These are phyloP conservation scores for Panicum miliaceum DNA, from an alignment of 176 grass and related monocot species.

Conservation along the genomic window DNA sequence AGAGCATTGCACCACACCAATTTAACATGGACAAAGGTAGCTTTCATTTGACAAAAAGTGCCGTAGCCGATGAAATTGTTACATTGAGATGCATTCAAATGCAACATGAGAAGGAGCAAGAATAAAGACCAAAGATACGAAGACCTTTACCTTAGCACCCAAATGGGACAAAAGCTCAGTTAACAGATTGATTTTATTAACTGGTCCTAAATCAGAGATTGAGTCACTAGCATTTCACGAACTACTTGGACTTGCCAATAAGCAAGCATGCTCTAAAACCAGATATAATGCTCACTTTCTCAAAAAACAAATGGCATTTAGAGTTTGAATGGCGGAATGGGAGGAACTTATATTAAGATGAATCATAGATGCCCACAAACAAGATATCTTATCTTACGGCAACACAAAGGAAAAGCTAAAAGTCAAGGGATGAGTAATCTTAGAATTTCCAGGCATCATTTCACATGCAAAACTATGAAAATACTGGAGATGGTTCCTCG, in stretches of 20 bases:
- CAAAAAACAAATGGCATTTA: neutral
- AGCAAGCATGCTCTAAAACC: slow-evolving; percentile 24
- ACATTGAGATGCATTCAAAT: neutral
- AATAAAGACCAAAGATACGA: slow-evolving; percentile 14
- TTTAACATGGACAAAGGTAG: neutral
- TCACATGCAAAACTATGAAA: neutral
- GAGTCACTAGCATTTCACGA: neutral
- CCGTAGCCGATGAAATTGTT: neutral
- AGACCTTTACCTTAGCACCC: neutral
- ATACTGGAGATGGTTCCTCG: neutral
- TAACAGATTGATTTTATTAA: neutral
- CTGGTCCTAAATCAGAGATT: slow-evolving; percentile 3
- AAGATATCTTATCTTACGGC: neutral
- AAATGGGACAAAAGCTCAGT: neutral
- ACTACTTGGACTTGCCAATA: neutral
- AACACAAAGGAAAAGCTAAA: slow-evolving; percentile 2
- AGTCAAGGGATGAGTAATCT: neutral
- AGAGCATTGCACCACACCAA: neutral
- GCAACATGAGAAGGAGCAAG: neutral
- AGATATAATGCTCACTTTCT: neutral
- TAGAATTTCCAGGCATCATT: neutral
- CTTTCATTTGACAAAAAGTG: slow-evolving; percentile 2
- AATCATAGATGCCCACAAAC: neutral
- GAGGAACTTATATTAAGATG: neutral
- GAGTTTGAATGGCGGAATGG: neutral